Conservation (phyloP, 345 rosid genomes). For the Camelina hispida region DNA sequence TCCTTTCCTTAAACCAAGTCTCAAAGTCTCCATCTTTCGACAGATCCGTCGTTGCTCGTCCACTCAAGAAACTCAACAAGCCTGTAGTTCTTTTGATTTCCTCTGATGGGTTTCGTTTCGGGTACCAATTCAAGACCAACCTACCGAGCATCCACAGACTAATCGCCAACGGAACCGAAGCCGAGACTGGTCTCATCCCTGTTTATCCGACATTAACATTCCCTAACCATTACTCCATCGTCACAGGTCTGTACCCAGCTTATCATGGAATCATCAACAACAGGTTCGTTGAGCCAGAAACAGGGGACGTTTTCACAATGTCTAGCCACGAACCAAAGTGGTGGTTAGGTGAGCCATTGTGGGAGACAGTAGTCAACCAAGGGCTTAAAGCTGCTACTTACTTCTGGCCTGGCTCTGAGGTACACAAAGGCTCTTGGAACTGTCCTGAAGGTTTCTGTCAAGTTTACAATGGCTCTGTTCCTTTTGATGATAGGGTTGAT, state of each 20-base stretch:
- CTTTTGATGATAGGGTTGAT: conserved; percentile 88
- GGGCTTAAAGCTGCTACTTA: conserved; percentile 84
- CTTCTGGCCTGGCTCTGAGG: conserved; percentile 99
- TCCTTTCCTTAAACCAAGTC: conserved; percentile 21
- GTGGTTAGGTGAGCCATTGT: conserved; percentile 96
- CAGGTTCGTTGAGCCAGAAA: conserved; percentile 64
- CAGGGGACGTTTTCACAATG: conserved; percentile 69
- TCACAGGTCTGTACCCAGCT: conserved; percentile 91
- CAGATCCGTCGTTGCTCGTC: conserved; percentile 50
- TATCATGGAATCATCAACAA: conserved; percentile 83
- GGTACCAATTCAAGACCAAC: conserved; percentile 83
- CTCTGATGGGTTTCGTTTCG: conserved; percentile 93
- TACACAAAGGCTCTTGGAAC: conserved; percentile 84
- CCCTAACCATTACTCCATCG: conserved; percentile 95
- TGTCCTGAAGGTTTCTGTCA: conserved; percentile 69
- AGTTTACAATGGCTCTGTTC: conserved; percentile 71
- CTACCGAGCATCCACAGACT: conserved; percentile 76
- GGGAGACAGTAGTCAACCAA: conserved; percentile 90
- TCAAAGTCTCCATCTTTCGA: conserved; percentile 36
- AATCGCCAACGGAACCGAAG: conserved; percentile 83
- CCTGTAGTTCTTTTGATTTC: conserved; percentile 83
- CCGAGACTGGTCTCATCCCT: conserved; percentile 83
- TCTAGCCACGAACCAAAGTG: conserved; percentile 83
- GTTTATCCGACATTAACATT: conserved; percentile 89
- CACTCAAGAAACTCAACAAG: conserved; percentile 63